Conservation (phyloP, 192 early-diverging fungal genomes). For the Coemansia sp. region DNA sequence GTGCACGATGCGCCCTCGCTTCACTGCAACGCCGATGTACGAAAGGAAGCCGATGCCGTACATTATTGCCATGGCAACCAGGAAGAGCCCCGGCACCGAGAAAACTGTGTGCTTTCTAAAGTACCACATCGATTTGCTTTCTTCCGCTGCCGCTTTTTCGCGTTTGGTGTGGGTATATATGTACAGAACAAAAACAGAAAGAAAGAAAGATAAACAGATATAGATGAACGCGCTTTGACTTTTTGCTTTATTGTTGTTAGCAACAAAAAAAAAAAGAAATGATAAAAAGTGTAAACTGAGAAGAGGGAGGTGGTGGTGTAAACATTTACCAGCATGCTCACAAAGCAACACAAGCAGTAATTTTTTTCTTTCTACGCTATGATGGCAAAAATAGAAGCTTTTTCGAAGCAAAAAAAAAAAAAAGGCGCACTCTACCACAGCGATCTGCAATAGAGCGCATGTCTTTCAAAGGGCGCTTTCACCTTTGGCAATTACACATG, state of each 20-base stretch:
- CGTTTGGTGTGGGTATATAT: not conserved
- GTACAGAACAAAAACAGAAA: slow-evolving; percentile 3
- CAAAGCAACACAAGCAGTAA: not conserved
- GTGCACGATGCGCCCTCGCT: slow-evolving; percentile 33
- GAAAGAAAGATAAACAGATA: not conserved
- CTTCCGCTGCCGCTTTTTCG: too few relatives aligned
- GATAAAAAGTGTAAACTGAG: not conserved
- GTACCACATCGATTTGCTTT: slow-evolving; percentile 33
- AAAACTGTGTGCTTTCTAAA: slow-evolving; percentile 49
- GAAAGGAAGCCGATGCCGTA: slow-evolving; percentile 46
- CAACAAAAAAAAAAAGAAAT: not conserved
- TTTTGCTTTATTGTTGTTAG: not conserved
- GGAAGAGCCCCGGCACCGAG: slow-evolving; percentile 46
- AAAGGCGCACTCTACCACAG: not conserved
- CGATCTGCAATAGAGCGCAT: slow-evolving; percentile 4
- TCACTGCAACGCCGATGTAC: slow-evolving; percentile 40
- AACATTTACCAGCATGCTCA: not conserved
- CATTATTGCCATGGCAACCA: slow-evolving; percentile 29
- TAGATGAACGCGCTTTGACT: not conserved
- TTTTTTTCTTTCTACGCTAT: too few relatives aligned
- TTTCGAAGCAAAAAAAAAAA: not conserved
- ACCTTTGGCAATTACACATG: too few relatives aligned
- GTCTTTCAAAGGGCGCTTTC: too few relatives aligned
- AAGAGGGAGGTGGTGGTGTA: not conserved
- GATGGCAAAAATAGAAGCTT: not conserved